Percentiles rank a stretch among this genome's conserved stretches.
These are phyloP conservation scores for Zalaria obscura DNA, from an alignment of 2,329 filamentous ascomycete species.

Conservation along the genomic window DNA sequence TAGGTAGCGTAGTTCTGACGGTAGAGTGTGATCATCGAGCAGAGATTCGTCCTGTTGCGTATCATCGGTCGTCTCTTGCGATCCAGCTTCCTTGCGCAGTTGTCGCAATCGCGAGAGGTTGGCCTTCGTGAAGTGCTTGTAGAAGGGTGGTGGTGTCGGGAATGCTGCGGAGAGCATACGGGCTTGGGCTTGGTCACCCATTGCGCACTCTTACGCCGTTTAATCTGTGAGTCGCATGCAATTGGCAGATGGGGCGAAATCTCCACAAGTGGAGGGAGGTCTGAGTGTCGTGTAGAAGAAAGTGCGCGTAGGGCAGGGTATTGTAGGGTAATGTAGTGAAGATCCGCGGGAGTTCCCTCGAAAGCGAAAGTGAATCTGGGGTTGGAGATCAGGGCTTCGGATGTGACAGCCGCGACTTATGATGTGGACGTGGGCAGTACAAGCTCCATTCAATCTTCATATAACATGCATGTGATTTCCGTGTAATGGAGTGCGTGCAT, in stretches of 20 bases:
- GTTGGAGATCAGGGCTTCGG: too few relatives aligned
- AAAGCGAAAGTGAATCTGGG: too few relatives aligned
- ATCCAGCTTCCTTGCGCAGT: slow-evolving; percentile 13
- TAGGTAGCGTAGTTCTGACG: slow-evolving; percentile 59
- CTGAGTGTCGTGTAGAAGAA: too few relatives aligned
- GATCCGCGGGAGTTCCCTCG: too few relatives aligned
- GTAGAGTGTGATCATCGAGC: slow-evolving; percentile 35
- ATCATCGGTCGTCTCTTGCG: slow-evolving; percentile 14
- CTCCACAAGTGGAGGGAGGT: too few relatives aligned
- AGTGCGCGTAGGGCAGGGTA: too few relatives aligned
- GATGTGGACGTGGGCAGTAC: too few relatives aligned
- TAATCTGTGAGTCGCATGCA: too few relatives aligned
- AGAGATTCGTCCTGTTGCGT: slow-evolving; percentile 6
- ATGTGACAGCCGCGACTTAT: too few relatives aligned
- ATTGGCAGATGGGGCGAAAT: too few relatives aligned
- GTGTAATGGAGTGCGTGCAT: neutral
- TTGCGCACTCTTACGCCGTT: slow-evolving; percentile 16
- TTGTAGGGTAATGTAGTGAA: too few relatives aligned
- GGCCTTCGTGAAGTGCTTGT: slow-evolving; percentile 68
- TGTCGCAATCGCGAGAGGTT: slow-evolving; percentile 47
- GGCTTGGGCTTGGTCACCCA: slow-evolving; percentile 44
- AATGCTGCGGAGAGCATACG: slow-evolving; percentile 46
- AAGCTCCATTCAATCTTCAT: too few relatives aligned
- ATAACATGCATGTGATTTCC: neutral
- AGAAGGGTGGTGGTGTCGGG: slow-evolving; percentile 80